phyloP scores from a whole-genome alignment of 1,284 basidiomycete genomes.

The Gymnopus androsaceus region DNA sequence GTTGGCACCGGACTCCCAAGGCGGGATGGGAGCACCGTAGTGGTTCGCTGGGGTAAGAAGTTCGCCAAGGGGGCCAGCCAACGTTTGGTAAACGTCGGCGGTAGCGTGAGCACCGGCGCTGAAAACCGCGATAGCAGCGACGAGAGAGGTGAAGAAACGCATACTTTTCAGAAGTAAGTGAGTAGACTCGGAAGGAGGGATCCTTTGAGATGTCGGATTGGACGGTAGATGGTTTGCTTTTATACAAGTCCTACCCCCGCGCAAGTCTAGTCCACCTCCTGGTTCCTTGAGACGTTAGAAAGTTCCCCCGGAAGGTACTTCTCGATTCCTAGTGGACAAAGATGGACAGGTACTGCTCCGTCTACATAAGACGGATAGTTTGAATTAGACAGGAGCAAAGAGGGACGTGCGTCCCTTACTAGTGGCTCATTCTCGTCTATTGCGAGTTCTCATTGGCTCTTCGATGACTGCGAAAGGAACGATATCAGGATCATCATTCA shows the following conservation, averaged over 20 bases:
- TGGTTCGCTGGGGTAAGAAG: conserved; percentile 31
- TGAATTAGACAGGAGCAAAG: too few relatives aligned
- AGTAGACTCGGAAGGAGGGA: background rate
- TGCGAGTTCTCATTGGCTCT: background rate
- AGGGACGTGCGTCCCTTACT: conserved; percentile 6
- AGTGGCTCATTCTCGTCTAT: background rate
- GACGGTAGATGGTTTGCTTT: background rate
- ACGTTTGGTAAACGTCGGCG: background rate
- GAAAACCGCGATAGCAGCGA: conserved; percentile 28
- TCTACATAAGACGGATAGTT: too few relatives aligned
- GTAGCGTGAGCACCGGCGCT: conserved; percentile 23
- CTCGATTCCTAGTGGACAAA: too few relatives aligned
- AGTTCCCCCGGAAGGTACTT: background rate
- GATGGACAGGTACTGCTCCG: too few relatives aligned
- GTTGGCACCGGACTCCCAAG: conserved; percentile 33
- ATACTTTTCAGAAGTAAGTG: conserved; percentile 23
- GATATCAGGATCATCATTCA: background rate
- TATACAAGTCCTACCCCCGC: background rate
- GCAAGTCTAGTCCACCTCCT: background rate
- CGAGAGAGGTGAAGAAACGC: conserved; percentile 32
- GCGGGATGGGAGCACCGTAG: conserved; percentile 40
- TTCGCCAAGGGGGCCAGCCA: conserved; percentile 20
- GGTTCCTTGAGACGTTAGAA: background rate
- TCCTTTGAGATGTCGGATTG: background rate
- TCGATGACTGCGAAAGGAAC: background rate